Conservation (phyloP, 1,284 basidiomycete genomes). For the Ceraceosorus guamensis region DNA sequence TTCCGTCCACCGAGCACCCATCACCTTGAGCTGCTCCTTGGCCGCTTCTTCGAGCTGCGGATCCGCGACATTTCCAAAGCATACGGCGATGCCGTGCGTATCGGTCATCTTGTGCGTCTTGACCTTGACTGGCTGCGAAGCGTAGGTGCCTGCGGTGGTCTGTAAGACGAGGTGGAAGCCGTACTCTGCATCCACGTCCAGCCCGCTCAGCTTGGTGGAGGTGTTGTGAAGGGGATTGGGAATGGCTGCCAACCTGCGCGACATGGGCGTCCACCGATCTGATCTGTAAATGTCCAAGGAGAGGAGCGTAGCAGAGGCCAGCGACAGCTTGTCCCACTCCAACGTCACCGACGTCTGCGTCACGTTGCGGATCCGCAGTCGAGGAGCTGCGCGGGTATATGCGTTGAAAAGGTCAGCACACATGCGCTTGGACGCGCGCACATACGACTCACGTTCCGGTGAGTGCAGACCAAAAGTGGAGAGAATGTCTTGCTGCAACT, state of each 20-base stretch:
- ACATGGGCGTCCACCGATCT: constrained; percentile 6
- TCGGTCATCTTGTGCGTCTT: constrained; percentile 44
- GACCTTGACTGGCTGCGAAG: constrained; percentile 31
- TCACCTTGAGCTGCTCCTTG: constrained; percentile 21
- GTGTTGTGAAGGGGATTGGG: constrained; percentile 44
- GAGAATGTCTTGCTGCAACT: constrained; percentile 44
- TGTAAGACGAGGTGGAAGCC: constrained; percentile 45
- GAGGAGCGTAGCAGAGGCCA: constrained; percentile 38
- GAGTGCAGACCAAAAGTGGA: constrained; percentile 35
- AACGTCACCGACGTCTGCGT: constrained; percentile 46
- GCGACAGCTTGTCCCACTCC: constrained; percentile 41
- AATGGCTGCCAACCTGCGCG: constrained; percentile 34
- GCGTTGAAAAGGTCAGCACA: background rate
- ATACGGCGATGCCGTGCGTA: constrained; percentile 42
- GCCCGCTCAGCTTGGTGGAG: constrained; percentile 42
- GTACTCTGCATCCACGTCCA: constrained; percentile 44
- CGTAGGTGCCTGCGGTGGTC: constrained; percentile 40
- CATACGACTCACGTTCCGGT: constrained; percentile 26
- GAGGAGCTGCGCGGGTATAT: constrained; percentile 15
- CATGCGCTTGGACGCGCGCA: background rate
- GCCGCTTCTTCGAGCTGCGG: constrained; percentile 21
- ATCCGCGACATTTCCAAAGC: constrained; percentile 37
- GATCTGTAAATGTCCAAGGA: constrained; percentile 43
- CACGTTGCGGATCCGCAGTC: constrained; percentile 36
- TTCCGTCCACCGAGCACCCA: constrained; percentile 61